These are phyloP conservation scores for Globisporangium cederbergense DNA, from an alignment of 352 stramenopile species.

Conservation along the genomic window DNA sequence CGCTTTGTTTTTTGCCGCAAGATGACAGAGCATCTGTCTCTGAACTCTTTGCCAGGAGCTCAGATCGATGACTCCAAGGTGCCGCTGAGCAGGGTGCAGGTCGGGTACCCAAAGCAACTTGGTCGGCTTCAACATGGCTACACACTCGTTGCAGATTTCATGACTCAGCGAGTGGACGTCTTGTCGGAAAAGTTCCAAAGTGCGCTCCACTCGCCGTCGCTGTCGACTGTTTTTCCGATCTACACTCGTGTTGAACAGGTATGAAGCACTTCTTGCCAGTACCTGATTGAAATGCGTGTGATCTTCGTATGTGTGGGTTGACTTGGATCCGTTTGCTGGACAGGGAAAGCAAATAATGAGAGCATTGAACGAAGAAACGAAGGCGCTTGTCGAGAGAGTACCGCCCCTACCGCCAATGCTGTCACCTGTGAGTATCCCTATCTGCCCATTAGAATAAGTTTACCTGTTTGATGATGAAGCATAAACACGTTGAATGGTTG, in stretches of 20 bases:
- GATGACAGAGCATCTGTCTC: conserved; percentile 46
- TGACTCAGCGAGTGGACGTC: conserved; percentile 28
- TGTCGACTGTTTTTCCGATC: conserved; percentile 44
- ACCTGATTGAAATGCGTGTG: not conserved
- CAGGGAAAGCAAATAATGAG: conserved; percentile 43
- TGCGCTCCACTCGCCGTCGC: conserved; percentile 25
- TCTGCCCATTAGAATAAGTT: not conserved
- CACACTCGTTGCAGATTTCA: conserved; percentile 26
- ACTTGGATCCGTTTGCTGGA: not conserved
- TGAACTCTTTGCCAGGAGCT: conserved; percentile 4
- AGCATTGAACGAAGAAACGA: conserved; percentile 35
- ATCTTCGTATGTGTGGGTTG: not conserved
- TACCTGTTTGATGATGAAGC: not conserved
- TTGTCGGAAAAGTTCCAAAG: conserved; percentile 26
- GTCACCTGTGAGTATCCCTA: conserved; percentile 23
- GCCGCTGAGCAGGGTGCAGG: conserved; percentile 26
- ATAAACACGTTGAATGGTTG: not conserved
- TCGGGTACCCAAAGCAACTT: conserved; percentile 30
- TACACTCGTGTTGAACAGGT: conserved; percentile 55
- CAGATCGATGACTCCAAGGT: not conserved
- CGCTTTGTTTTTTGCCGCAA: conserved; percentile 46
- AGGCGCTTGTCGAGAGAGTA: conserved; percentile 23
- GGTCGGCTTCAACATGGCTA: conserved; percentile 34
- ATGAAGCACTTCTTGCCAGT: not conserved
- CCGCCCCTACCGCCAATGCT: conserved; percentile 24